phyloP scores from a whole-genome alignment of 768 basidiomycete genomes.

The Serendipita sp. region DNA sequence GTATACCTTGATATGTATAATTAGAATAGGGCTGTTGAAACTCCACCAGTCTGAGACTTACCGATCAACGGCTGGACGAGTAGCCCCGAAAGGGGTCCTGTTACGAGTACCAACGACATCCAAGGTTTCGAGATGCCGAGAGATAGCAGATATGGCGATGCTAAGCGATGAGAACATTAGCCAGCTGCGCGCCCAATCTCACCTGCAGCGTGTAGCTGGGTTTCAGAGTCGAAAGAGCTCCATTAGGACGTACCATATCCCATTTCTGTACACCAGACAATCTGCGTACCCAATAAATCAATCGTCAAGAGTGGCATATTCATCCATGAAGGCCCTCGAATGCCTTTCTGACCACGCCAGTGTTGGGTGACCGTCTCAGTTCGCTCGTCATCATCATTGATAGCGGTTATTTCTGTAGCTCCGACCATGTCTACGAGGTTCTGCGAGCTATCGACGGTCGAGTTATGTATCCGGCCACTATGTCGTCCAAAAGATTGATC shows the following conservation, averaged over 20 bases:
- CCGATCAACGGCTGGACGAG: constrained; percentile 85
- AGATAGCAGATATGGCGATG: constrained; percentile 75
- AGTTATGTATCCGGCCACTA: too few species aligned
- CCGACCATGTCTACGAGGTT: neutral
- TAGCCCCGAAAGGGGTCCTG: constrained; percentile 79
- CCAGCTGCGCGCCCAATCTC: constrained; percentile 20
- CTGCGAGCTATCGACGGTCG: too few species aligned
- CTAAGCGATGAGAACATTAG: constrained; percentile 16
- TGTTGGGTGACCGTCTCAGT: neutral
- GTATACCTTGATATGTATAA: constrained; percentile 25
- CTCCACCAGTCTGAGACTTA: constrained; percentile 13
- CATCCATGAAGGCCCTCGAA: constrained; percentile 38
- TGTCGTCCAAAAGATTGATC: too few species aligned
- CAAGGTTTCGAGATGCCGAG: constrained; percentile 72
- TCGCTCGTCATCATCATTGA: neutral
- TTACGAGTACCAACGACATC: constrained; percentile 84
- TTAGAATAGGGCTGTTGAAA: neutral
- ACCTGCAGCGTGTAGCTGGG: neutral
- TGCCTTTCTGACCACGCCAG: neutral
- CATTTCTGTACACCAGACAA: constrained; percentile 93
- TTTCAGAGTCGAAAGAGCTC: neutral
- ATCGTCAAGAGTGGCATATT: constrained; percentile 57
- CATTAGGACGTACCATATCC: constrained; percentile 41
- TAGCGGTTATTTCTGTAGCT: neutral
- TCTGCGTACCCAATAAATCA: constrained; percentile 68